Base-by-base conservation (phyloP, 2,329 filamentous ascomycete species). In the Grosmannia serpens region DNA sequence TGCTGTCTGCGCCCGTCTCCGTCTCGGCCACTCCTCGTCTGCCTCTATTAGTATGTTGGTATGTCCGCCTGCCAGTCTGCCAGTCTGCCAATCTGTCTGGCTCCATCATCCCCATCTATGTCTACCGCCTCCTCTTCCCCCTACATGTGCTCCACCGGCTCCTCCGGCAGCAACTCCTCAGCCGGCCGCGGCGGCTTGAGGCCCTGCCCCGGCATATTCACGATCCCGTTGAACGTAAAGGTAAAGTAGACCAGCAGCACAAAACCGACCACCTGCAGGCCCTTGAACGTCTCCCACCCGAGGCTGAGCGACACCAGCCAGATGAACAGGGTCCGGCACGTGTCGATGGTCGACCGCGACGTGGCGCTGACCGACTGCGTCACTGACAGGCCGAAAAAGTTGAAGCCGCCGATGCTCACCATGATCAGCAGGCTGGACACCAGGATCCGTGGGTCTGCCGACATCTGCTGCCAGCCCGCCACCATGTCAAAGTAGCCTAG, bases 381-480 rank as follows among this genome's bases (percentile, higher is more conserved):
- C 10, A 99, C 92, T 0, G 89, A 94, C 11, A 99, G 82, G 9
- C 94, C 94, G 72, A 99, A 99, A 77, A 95, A 99, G 75, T 99
- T 99, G 82, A 97, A 99, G 57, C 92, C 91, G 88, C 92, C 92
- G 66, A 99, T 99, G 67, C 90, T 95, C 64, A 99, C 81, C 94
- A 99, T 99, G 70, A 97, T 97, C 60, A 95, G 72, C 9, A 97
- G 58, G 64, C 90, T 95, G 26, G 89, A 89, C 3, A 91, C 65
- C 33, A 86, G 82, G 61, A 99, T 85, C 20, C 81, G 74, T 56
- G 76, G 81, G 71, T 91, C 85, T 41, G 84, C 76, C 11, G 83
- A 84, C 73, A 99, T 84, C 72, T 97, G 84, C 62, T 83, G 82
- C 77, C 90, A 87, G 17, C 91, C 92, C 70, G 96, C 91, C 5